Conservation (phyloP, 345 rosid species). For the Firmiana major region DNA sequence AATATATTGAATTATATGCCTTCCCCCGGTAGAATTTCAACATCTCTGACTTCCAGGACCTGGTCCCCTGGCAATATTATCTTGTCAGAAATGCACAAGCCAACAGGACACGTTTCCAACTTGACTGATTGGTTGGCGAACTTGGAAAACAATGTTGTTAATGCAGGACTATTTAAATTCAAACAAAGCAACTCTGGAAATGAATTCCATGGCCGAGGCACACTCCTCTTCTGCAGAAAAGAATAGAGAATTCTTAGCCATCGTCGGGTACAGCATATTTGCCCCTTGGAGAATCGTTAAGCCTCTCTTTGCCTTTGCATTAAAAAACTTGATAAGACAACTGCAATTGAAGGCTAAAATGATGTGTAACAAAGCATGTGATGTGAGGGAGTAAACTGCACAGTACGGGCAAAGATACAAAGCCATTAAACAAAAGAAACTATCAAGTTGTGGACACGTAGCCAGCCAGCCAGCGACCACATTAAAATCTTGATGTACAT, state of each 20-base stretch:
- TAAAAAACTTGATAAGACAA: not conserved
- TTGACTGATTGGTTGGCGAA: not conserved
- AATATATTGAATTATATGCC: not conserved
- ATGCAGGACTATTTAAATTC: not conserved
- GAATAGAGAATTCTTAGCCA: too few species aligned
- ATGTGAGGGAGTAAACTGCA: not conserved
- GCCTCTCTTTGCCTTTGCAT: not conserved
- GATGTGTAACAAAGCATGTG: not conserved
- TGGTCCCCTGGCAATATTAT: too few species aligned
- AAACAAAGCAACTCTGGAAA: not conserved
- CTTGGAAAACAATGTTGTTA: not conserved
- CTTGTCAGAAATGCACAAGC: not conserved
- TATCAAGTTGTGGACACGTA: not conserved
- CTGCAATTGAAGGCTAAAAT: not conserved
- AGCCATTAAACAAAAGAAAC: not conserved
- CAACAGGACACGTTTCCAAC: not conserved
- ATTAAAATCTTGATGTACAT: not conserved
- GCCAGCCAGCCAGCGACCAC: not conserved
- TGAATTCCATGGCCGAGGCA: not conserved
- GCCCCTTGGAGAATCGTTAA: not conserved
- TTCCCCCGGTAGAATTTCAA: too few species aligned
- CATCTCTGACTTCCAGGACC: too few species aligned
- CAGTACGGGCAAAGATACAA: not conserved
- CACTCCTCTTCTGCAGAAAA: not conserved
- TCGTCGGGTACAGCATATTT: too few species aligned